Evolutionary conservation across 148 eudicot species (phyloP).

Genomic region (Rhododendron henanense): DNA sequence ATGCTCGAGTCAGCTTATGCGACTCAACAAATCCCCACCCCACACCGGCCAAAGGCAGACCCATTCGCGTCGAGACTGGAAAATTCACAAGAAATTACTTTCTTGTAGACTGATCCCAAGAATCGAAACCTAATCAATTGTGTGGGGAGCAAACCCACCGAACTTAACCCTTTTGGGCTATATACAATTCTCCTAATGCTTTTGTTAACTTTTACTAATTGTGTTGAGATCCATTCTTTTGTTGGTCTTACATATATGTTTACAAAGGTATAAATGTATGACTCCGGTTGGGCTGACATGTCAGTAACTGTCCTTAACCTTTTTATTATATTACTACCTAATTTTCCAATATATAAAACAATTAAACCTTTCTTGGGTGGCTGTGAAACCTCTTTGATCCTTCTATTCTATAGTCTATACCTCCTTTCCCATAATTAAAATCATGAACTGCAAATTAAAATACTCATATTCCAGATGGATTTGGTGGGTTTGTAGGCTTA

Average conservation of each 20-base stretch:
- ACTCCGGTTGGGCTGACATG: slow-evolving; percentile 35
- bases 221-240: slow-evolving; percentile 1
- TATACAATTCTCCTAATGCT: neutral
- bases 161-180: neutral
- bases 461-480: neutral
- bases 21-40: neutral
- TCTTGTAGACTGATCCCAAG: too few species aligned
- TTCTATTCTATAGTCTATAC: slow-evolving; percentile 8
- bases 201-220: neutral
- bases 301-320: slow-evolving; percentile 27
- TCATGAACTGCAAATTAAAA: slow-evolving; percentile 4
- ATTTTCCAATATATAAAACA: slow-evolving; percentile 14
- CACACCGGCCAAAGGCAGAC: neutral
- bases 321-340: slow-evolving; percentile 10
- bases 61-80: neutral
- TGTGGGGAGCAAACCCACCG: neutral
- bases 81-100: too few species aligned
- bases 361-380: slow-evolving; percentile 20
- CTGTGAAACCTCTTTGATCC: slow-evolving; percentile 17
- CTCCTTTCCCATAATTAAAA: slow-evolving; percentile 8
- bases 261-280: neutral
- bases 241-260: neutral
- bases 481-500: slow-evolving; percentile 12
- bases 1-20: neutral
- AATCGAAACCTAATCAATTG: too few species aligned